Evolutionary conservation across 2,329 filamentous ascomycete species (phyloP), one percentile per base, ranked within the genome.

Genomic region (Incumbomyces delicatus): DNA sequence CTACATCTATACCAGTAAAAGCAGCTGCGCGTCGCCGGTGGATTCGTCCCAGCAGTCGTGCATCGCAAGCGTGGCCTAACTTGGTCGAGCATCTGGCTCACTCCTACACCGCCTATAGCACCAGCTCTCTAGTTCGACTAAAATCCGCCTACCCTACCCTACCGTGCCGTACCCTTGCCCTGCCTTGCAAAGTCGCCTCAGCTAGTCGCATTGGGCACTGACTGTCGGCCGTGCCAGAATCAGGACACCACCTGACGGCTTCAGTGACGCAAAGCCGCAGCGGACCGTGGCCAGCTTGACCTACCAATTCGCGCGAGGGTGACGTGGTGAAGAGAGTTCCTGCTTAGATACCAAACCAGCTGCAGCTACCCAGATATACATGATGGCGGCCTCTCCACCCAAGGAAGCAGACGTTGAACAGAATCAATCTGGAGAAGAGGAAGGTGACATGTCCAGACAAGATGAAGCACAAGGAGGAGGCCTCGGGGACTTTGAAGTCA

Each of bases 351-450:
- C 44, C 10, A 22, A 41, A 40, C 30, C 60, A 57, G 60, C 61
- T 59, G 56, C 58, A 57, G 58, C 50, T 59, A 58, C 55, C 57
- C 57, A 59, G 61, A 62, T 66, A 86, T 87, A 92, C 75, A 81
- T 77, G 73, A 85, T 95, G 89, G 94, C 89, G 76, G 85, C 87
- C 80, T 88, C 84, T 80, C 87, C 88, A 77, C 87, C 88, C 76
- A 82, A 86, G 65, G 87, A 83, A 64, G 71, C 73, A 63, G 80
- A 94, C 75, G 85, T 88, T 77, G 90, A 95, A 77, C 85, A 83
- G 77, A 84, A 79, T 79, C 86, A 87, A 76, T 94, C 88, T 76
- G 88, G 92, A 74, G 87, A 94, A 75, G 73, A 77, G 65, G 87
- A 92, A 76, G 82, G 83, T 76, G 83, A 84, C 79, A 94, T 94